Base-by-base conservation (phyloP, 345 rosid genomes). In the Turnera subulata region DNA sequence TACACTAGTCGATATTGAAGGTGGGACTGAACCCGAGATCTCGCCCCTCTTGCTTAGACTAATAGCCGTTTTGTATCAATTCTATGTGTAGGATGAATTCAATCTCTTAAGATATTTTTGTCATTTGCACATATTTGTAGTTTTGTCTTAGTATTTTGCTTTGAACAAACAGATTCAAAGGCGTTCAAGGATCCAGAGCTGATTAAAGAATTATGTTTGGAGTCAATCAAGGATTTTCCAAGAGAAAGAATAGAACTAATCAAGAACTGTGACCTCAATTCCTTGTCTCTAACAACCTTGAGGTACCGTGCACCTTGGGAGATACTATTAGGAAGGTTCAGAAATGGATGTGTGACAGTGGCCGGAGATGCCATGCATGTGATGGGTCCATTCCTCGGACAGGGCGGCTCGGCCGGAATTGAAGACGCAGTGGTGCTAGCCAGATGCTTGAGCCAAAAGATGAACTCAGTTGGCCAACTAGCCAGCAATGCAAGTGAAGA, bases 401-500 rank as follows among this genome's bases (percentile, higher is more conserved):
- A 80, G 37, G 88, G 84, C 0, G 85, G 84, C 50, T 75, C 79
- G 0, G 77, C 80, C 0, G 72, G 76, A 0, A 40, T 80, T 18
- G 91, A 84, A 61, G 87, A 82, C 50, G 80, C 82, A 0, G 58
- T 80, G 3, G 84, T 82, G 54, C 64, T 84, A 2, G 81, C 78
- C 25, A 66, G 85, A 48, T 76, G 82, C 71, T 56, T 74, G 57
- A 65, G 79, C 38, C 58, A 6, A 42, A 69, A 75, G 46, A 2
- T 75, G 45, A 21, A 49, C 1, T 12, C 59, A 6, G 20, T 49
- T 42, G 54, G 40, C 38, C 46, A n/a, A 2, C 2, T 24, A 5
- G 14, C 4, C 16, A 2, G 14, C n/a, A n/a, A n/a, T 16, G 37
- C 46, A 32, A 43, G 35, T 5, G 49, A 49, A 1, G 0, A 11